These are phyloP conservation scores for Ogataea henricii DNA, from an alignment of 805 yeast species.

Conservation along the genomic window DNA sequence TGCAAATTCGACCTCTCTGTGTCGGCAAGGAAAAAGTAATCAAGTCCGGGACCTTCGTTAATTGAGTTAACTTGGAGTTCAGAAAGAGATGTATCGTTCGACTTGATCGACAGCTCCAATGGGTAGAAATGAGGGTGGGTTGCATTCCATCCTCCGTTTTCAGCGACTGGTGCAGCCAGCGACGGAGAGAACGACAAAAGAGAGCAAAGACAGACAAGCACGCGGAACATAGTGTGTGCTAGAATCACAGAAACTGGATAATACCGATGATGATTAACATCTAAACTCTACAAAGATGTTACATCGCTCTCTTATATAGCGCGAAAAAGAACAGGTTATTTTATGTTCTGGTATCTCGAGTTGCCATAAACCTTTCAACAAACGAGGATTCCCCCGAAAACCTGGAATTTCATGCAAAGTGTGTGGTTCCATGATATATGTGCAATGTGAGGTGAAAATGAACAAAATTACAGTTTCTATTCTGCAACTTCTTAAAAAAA, in stretches of 20 bases:
- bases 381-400: background rate
- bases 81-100: slow-evolving; percentile 7
- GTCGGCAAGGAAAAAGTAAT: slow-evolving; percentile 18
- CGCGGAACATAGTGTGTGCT: background rate
- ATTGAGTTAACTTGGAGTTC: slow-evolving; percentile 15
- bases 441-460: too few relatives aligned
- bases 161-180: background rate
- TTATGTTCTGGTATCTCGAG: background rate
- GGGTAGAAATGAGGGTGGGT: slow-evolving; percentile 1
- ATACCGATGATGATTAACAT: too few relatives aligned
- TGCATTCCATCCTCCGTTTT: background rate
- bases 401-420: background rate
- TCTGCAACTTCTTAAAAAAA: too few relatives aligned
- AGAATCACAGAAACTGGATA: background rate
- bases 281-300: background rate
- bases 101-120: slow-evolving; percentile 10
- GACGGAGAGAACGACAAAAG: background rate
- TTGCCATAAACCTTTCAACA: background rate
- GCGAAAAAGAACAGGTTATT: background rate
- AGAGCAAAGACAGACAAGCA: background rate
- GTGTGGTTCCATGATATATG: background rate
- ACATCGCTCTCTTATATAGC: background rate
- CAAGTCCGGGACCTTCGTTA: slow-evolving; percentile 22
- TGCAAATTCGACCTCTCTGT: slow-evolving; percentile 13
- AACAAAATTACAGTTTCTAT: too few relatives aligned